Evolutionary conservation across 176 grass and related monocot species (phyloP), one percentile per base, ranked within the genome.

Genomic region (Triticum urartu): DNA sequence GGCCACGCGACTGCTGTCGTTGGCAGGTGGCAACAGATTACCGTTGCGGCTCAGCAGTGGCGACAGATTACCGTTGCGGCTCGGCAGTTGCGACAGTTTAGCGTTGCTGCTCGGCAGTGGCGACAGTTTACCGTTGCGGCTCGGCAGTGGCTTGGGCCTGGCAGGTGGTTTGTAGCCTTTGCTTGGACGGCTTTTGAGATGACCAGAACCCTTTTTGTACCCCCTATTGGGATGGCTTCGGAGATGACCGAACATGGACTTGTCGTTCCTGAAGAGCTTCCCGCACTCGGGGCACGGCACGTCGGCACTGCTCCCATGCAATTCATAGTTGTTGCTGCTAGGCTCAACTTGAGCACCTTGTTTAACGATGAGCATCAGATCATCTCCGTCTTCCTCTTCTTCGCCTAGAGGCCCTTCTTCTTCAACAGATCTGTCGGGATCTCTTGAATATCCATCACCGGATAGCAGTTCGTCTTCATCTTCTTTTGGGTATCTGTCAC

Each of bases 241-340:
- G 0, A 91, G 81, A 34, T 91, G 89, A 5, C 89, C 85, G 2
- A 84, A 91, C 85, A 91, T 80, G 4, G 85, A 91, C 17, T 91
- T 87, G 11, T 87, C 15, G 47, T 84, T 91, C 76, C 59, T 90
- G 84, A 90, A 90, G 10, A 12, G n/a, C 9, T 87, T 90, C 0
- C 64, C 73, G 13, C 89, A 90, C 43, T 87, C 80, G 0, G 80
- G 81, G 6, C 89, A 87, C 6, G 71, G n/a, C 0, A 90, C 64
- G 3, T 65, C 12, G 0, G 64, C 71, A 2, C 72, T 26, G 6
- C 86, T 39, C 4, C 24, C 77, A 0, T 2, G 17, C 58, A 75
- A 65, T 0, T 70, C 76, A 0, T 18, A 80, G 58, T 58, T 10
- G 0, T 60, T 79, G 32, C 40, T 77, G 2, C 3, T 15, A 59